These are phyloP conservation scores for Phialophora macrospora DNA, from an alignment of 2,329 filamentous ascomycete genomes.

Conservation along the genomic window DNA sequence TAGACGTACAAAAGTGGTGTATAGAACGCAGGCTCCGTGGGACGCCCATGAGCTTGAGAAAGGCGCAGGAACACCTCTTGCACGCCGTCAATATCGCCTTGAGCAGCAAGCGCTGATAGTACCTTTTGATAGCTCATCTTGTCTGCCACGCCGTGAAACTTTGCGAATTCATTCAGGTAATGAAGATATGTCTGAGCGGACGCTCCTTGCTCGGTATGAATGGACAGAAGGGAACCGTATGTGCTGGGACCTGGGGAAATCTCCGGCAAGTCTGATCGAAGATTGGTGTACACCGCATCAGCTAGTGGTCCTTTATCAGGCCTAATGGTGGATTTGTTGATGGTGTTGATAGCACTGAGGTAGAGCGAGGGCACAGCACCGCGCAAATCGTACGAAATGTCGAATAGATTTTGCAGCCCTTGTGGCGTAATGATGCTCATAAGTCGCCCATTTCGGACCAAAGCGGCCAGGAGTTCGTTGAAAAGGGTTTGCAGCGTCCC, in stretches of 20 bases:
- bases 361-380: slow-evolving; percentile 23
- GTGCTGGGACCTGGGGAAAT: slow-evolving; percentile 13
- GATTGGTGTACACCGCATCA: slow-evolving; percentile 50
- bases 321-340: slow-evolving; percentile 42
- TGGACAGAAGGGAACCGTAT: slow-evolving; percentile 26
- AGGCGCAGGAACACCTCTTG: slow-evolving; percentile 53
- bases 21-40: slow-evolving; percentile 43
- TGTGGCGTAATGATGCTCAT: slow-evolving; percentile 33
- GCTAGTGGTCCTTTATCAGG: slow-evolving; percentile 28
- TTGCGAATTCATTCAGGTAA: slow-evolving; percentile 49
- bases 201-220: slow-evolving; percentile 23
- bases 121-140: slow-evolving; percentile 44
- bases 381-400: slow-evolving; percentile 19
- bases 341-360: slow-evolving; percentile 40
- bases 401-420: slow-evolving; percentile 32
- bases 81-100: slow-evolving; percentile 54
- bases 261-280: slow-evolving; percentile 41
- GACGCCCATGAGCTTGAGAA: slow-evolving; percentile 46
- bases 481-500: slow-evolving; percentile 21
- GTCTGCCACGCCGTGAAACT: slow-evolving; percentile 44
- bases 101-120: slow-evolving; percentile 51
- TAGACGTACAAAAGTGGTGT: slow-evolving; percentile 72
- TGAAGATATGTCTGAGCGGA: slow-evolving; percentile 41
- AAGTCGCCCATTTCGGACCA: slow-evolving; percentile 28
- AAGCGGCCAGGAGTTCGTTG: slow-evolving; percentile 17